Percentiles rank a stretch among this genome's conserved stretches.
Conservation (phyloP, 176 grass and related monocot genomes). For the Ampelocalamus luodianensis region DNA sequence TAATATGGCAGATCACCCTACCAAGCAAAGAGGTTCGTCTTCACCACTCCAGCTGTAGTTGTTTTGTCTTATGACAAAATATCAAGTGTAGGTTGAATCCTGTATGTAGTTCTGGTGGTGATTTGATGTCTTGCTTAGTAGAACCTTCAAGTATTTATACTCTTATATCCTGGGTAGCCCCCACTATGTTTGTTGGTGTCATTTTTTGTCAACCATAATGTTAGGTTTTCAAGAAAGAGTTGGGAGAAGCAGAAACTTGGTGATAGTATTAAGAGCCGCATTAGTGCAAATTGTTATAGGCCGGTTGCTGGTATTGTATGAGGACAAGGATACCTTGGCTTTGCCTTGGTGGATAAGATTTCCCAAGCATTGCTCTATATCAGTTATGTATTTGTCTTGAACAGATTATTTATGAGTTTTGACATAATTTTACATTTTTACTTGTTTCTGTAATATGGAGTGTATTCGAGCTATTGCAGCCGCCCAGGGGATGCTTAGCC, state of each 20-base stretch:
- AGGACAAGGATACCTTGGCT: not conserved
- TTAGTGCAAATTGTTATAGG: not conserved
- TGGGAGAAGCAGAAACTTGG: not conserved
- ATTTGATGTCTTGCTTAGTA: not conserved
- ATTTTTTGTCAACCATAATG: slow-evolving; percentile 25
- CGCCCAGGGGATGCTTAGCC: not conserved
- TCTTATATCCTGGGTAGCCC: not conserved
- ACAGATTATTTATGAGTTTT: not conserved
- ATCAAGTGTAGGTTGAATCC: not conserved
- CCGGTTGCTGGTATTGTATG: not conserved
- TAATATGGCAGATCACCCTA: slow-evolving; percentile 46
- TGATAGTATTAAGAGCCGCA: not conserved
- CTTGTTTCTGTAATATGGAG: not conserved
- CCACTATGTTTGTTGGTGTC: not conserved
- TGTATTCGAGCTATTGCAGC: not conserved
- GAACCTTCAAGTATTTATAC: slow-evolving; percentile 31
- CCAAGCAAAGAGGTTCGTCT: slow-evolving; percentile 73
- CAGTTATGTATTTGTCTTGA: not conserved
- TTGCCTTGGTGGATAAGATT: not conserved
- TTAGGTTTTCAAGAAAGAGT: not conserved
- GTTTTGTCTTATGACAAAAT: slow-evolving; percentile 26
- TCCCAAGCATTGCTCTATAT: not conserved
- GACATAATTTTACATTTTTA: slow-evolving; percentile 24
- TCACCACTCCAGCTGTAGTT: slow-evolving; percentile 4
- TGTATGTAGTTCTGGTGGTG: not conserved